phyloP scores from a whole-genome alignment of 768 basidiomycete species.

The Tricholomella constricta region DNA sequence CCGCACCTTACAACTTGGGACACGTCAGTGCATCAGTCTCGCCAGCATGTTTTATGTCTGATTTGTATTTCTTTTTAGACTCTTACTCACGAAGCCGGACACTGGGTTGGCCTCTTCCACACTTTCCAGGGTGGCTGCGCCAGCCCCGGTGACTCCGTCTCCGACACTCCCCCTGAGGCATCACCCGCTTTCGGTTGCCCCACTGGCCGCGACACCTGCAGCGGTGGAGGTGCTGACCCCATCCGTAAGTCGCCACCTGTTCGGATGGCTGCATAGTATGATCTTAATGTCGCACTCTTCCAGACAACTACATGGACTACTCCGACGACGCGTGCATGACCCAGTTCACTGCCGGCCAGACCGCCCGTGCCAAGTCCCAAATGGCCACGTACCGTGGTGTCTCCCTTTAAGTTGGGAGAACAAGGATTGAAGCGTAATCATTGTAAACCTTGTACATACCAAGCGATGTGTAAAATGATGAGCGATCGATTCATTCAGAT shows the following conservation, averaged over 20 bases:
- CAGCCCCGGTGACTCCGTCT: constrained; percentile 42
- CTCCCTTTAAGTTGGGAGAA: constrained; percentile 16
- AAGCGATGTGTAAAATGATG: background rate
- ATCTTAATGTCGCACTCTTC: no score
- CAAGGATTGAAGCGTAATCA: background rate
- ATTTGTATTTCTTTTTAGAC: constrained; percentile 28
- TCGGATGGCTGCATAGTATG: no score
- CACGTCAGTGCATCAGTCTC: constrained; percentile 24
- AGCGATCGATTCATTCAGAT: no score
- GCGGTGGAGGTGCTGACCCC: constrained; percentile 43
- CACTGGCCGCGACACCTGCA: constrained; percentile 37
- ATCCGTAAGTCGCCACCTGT: constrained; percentile 34
- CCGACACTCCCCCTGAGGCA: constrained; percentile 49
- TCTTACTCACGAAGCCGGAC: constrained; percentile 59
- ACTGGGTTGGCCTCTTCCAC: constrained; percentile 63
- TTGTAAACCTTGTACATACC: background rate
- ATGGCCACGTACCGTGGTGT: constrained; percentile 47
- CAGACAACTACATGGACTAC: constrained; percentile 60
- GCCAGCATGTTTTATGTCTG: constrained; percentile 11
- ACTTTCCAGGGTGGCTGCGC: constrained; percentile 57
- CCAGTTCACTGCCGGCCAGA: constrained; percentile 49
- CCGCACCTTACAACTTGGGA: constrained; percentile 44
- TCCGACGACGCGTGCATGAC: constrained; percentile 51
- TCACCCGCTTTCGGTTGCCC: constrained; percentile 45
- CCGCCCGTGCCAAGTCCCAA: constrained; percentile 40